Evolutionary conservation across 352 stramenopile genomes (phyloP).

Genomic region (Globisporangium paddicum): DNA sequence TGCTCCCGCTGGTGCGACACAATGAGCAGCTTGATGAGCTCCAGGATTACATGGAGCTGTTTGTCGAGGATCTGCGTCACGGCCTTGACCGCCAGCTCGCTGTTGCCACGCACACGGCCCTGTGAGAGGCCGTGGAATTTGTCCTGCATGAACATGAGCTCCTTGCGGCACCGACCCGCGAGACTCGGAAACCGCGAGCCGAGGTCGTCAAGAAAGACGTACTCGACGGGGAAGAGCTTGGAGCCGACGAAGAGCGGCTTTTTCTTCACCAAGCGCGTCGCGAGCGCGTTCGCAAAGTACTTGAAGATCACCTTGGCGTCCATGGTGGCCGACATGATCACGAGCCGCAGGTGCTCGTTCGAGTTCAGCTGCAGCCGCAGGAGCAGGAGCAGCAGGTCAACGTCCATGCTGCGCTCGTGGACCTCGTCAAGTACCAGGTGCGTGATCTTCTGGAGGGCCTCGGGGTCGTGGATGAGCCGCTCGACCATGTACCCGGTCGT

Average conservation of each 20-base stretch:
- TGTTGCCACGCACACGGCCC: slow-evolving; percentile 28
- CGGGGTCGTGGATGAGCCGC: slow-evolving; percentile 90
- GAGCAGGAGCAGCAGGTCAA: slow-evolving; percentile 93
- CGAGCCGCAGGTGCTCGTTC: slow-evolving; percentile 72
- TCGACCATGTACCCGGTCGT: slow-evolving; percentile 97
- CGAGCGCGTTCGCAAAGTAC: slow-evolving; percentile 71
- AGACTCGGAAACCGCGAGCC: slow-evolving; percentile 35
- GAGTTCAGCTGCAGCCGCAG: slow-evolving; percentile 72
- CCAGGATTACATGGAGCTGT: slow-evolving; percentile 48
- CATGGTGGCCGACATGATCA: slow-evolving; percentile 97
- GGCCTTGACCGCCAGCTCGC: slow-evolving; percentile 38
- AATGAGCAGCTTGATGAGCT: slow-evolving; percentile 59
- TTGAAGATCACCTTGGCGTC: slow-evolving; percentile 89
- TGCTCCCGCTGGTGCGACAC: slow-evolving; percentile 28
- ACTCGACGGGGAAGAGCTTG: slow-evolving; percentile 70
- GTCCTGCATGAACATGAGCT: slow-evolving; percentile 36
- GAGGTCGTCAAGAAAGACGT: slow-evolving; percentile 61
- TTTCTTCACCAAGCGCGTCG: slow-evolving; percentile 39
- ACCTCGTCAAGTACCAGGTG: slow-evolving; percentile 97
- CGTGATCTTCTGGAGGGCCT: slow-evolving; percentile 85
- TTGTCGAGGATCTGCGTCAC: slow-evolving; percentile 64
- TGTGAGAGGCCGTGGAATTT: slow-evolving; percentile 31
- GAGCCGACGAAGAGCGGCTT: slow-evolving; percentile 79
- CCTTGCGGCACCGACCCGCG: slow-evolving; percentile 25
- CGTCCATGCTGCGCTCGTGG: slow-evolving; percentile 94